Evolutionary conservation across 208 protist genomes (phyloP).

Genomic region (Acanthamoeba quina): DNA sequence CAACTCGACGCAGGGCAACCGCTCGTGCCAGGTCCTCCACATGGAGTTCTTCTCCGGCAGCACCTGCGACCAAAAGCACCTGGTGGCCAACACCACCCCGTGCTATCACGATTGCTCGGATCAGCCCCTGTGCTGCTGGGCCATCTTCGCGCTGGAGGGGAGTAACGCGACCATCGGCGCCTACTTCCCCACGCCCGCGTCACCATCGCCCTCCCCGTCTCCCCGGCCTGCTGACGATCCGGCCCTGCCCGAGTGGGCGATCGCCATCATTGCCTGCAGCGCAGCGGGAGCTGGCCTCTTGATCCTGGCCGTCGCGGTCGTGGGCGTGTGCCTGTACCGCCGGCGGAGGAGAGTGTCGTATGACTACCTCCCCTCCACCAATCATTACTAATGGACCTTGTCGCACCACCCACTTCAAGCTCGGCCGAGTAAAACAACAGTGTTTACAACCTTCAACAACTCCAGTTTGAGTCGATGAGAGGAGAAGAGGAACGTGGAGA

Average conservation of each 20-base stretch:
- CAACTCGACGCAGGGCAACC: neutral
- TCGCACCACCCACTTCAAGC: too few species aligned
- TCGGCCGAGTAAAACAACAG: too few species aligned
- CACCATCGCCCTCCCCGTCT: neutral
- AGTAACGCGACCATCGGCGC: neutral
- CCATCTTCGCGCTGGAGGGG: neutral
- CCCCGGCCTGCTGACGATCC: neutral
- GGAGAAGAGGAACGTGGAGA: too few species aligned
- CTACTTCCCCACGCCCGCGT: too few species aligned
- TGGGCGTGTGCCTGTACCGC: neutral
- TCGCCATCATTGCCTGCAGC: neutral
- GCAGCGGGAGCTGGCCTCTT: neutral
- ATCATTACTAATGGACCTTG: neutral
- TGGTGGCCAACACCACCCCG: neutral
- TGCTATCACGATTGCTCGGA: neutral
- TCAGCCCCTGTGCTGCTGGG: neutral
- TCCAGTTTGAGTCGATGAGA: too few species aligned
- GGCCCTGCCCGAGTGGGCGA: neutral
- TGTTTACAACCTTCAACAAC: too few species aligned
- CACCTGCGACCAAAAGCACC: neutral
- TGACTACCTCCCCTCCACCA: neutral
- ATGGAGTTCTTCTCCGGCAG: neutral
- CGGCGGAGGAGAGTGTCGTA: neutral
- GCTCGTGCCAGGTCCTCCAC: neutral
- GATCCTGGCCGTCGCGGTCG: neutral